A percentile compares a stretch with the other conserved stretches of the same genome.
phyloP scores from a whole-genome alignment of 2,329 filamentous ascomycete genomes.

The Tetracladium maxilliforme region DNA sequence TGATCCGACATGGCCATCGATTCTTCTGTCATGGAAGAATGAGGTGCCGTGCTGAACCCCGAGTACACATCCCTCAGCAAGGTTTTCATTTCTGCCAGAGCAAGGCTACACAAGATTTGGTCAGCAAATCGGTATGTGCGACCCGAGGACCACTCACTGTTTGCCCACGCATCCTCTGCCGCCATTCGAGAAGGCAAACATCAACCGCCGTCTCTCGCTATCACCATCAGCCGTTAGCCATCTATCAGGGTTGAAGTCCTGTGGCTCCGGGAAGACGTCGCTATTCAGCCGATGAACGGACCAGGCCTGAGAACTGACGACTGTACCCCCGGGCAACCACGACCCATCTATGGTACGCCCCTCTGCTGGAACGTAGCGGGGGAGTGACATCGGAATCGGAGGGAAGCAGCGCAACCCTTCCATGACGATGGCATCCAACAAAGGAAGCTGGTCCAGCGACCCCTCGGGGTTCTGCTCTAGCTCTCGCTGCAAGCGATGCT shows the following conservation, averaged over 20 bases:
- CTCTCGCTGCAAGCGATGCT: slow-evolving; percentile 37
- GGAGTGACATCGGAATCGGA: slow-evolving; percentile 51
- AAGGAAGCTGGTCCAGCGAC: slow-evolving; percentile 34
- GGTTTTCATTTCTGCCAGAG: slow-evolving; percentile 53
- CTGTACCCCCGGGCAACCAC: slow-evolving; percentile 33
- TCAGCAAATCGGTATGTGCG: slow-evolving; percentile 1
- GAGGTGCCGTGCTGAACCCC: slow-evolving; percentile 31
- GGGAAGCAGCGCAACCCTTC: slow-evolving; percentile 49
- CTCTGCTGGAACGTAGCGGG: slow-evolving; percentile 37
- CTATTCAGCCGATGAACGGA: slow-evolving; percentile 43
- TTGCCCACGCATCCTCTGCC: slow-evolving; percentile 52
- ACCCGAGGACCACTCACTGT: slow-evolving; percentile 33
- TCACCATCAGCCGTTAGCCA: slow-evolving; percentile 69
- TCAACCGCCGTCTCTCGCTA: slow-evolving; percentile 46
- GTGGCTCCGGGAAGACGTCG: slow-evolving; percentile 64
- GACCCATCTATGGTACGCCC: slow-evolving; percentile 40
- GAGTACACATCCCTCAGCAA: slow-evolving; percentile 48
- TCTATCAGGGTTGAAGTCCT: slow-evolving; percentile 64
- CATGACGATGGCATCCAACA: slow-evolving; percentile 46
- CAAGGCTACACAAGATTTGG: slow-evolving; percentile 29
- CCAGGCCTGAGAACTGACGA: slow-evolving; percentile 46
- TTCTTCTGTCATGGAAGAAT: slow-evolving; percentile 36
- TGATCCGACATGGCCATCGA: slow-evolving; percentile 54
- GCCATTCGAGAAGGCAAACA: slow-evolving; percentile 53
- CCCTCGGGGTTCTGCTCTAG: slow-evolving; percentile 22